Evolutionary conservation across 225 moss, liverwort and hornwort genomes (phyloP).

Genomic region (Ulota crispa): DNA sequence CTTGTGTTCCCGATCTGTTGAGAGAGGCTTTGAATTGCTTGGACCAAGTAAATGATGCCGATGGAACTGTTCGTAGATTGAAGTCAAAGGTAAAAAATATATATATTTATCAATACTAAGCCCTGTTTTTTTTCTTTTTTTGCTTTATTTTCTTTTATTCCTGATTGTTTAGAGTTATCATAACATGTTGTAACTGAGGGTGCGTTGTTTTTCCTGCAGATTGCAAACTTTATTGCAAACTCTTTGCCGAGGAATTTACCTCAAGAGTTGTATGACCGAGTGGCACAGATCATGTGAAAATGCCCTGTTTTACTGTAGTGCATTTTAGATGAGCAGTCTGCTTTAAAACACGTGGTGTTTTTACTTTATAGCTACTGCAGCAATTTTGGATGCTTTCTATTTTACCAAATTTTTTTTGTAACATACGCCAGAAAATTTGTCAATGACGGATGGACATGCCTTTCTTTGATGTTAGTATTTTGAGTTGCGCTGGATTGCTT

Average conservation of each 20-base stretch:
- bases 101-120: background rate
- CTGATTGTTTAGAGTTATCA: background rate
- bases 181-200: background rate
- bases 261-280: constrained; percentile 90
- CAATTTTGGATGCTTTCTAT: constrained; percentile 22
- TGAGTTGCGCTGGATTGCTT: no score
- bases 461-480: no score
- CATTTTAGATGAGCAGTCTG: background rate
- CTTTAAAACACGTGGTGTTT: background rate
- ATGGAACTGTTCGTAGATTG: constrained; percentile 81
- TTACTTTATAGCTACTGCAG: background rate
- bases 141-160: no score
- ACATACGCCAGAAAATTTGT: constrained; percentile 4
- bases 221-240: constrained; percentile 96
- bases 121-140: background rate
- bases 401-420: constrained; percentile 26
- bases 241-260: constrained; percentile 83
- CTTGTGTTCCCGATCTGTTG: constrained; percentile 88
- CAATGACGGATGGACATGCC: background rate
- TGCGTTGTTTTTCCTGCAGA: constrained; percentile 43
- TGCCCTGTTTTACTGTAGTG: background rate
- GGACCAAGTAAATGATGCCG: constrained; percentile 87
- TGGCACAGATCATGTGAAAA: constrained; percentile 80
- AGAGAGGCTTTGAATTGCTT: constrained; percentile 89
- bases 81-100: constrained; percentile 67